Evolutionary conservation across 1,284 basidiomycete genomes (phyloP).

Genomic region (Leccinum angustisporum): DNA sequence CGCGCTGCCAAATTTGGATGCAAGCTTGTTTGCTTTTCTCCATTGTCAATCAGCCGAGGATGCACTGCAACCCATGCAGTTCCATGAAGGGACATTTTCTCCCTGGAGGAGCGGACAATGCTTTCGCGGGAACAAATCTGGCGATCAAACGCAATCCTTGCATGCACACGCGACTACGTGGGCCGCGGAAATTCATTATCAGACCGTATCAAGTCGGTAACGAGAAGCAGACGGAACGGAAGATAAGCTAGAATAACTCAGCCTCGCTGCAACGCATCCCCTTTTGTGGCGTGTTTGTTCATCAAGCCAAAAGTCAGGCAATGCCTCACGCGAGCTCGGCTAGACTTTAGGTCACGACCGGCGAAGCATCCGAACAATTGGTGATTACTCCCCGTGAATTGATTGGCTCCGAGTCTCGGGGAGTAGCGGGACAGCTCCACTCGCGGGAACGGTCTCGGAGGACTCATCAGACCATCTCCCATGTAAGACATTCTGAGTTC

Average conservation of each 20-base stretch:
- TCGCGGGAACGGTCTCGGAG: neutral
- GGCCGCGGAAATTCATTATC: constrained; percentile 3
- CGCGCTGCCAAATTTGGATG: neutral
- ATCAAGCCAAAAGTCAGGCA: neutral
- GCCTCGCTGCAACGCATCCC: neutral
- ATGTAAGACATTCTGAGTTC: constrained; percentile 20
- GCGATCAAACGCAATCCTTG: neutral
- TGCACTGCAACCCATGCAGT: neutral
- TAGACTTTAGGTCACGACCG: neutral
- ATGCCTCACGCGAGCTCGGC: neutral
- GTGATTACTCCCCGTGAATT: neutral
- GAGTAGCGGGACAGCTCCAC: neutral
- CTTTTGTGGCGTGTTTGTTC: neutral
- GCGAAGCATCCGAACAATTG: neutral
- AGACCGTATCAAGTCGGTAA: neutral
- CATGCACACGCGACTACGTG: constrained; percentile 1
- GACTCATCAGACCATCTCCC: neutral
- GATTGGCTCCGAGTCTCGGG: constrained; percentile 16
- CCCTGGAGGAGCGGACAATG: neutral
- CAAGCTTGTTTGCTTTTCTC: constrained; percentile 1
- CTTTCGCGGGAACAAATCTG: constrained; percentile 22
- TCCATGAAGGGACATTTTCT: neutral
- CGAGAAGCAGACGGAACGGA: neutral
- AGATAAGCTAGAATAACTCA: neutral
- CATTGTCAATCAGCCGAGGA: neutral